Conservation (phyloP, 2,329 filamentous ascomycete genomes). For the Venturiaceae sp. region DNA sequence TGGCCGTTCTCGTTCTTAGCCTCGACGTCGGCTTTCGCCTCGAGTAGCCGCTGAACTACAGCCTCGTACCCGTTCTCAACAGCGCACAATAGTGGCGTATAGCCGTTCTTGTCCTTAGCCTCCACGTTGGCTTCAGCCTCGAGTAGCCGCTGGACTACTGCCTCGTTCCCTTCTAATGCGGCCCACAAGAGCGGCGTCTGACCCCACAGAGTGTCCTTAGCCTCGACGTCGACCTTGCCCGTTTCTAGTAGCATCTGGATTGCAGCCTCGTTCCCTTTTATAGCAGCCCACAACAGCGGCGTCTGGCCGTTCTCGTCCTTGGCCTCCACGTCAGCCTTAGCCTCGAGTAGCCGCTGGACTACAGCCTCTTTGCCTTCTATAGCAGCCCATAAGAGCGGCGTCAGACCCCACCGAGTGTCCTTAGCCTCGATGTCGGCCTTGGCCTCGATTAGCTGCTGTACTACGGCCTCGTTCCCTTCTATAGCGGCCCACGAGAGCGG, state of each 20-base stretch:
- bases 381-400: too few relatives aligned
- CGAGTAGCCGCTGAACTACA: neutral
- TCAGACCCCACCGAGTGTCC: too few relatives aligned
- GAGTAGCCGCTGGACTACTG: neutral
- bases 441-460: neutral
- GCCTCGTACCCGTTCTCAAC: neutral
- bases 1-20: neutral
- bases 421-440: neutral
- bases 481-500: neutral
- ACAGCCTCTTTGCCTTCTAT: too few relatives aligned
- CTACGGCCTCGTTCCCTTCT: neutral
- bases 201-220: neutral
- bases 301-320: neutral
- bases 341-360: too few relatives aligned
- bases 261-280: neutral
- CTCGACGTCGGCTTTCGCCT: neutral
- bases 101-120: neutral
- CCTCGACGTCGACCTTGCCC: neutral
- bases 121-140: neutral
- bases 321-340: neutral
- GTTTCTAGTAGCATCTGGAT: slow-evolving; percentile 2
- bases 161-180: neutral
- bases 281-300: too few relatives aligned
- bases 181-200: neutral
- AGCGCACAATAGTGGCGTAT: neutral